phyloP scores from a whole-genome alignment of 345 rosid genomes.

The Lagerstroemia speciosa region DNA sequence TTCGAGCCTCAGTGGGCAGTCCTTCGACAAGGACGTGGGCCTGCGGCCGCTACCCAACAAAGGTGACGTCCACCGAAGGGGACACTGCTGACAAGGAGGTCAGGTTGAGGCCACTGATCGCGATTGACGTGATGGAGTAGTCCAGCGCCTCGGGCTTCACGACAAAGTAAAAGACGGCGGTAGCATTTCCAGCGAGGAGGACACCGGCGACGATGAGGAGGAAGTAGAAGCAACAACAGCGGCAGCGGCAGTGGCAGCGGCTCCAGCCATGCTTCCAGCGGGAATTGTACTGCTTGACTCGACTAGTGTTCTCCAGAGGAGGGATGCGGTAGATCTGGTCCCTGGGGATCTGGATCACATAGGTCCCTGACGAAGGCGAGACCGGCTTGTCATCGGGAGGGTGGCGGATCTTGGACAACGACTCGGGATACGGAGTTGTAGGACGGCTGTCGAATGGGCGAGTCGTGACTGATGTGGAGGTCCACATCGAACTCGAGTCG shows the following conservation, averaged over 20 bases:
- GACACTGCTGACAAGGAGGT: conserved; percentile 37
- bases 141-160: conserved; percentile 57
- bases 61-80: conserved; percentile 58
- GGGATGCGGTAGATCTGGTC: conserved; percentile 12
- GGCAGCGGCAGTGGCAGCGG: conserved; percentile 29
- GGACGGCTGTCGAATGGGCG: conserved; percentile 1
- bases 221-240: conserved; percentile 37
- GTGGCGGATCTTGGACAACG: conserved; percentile 11
- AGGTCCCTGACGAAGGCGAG: conserved; percentile 26
- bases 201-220: conserved; percentile 18
- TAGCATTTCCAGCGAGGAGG: conserved; percentile 40
- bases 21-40: too few relatives aligned
- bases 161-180: conserved; percentile 48
- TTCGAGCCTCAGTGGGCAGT: too few relatives aligned
- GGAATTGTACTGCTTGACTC: conserved; percentile 37
- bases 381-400: conserved; percentile 26
- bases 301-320: conserved; percentile 21
- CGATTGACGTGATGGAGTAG: conserved; percentile 41
- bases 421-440: not conserved
- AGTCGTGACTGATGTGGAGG: too few relatives aligned
- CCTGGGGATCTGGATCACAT: conserved; percentile 23
- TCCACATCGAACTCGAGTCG: too few relatives aligned
- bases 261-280: conserved; percentile 21
- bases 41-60: too few relatives aligned
- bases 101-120: conserved; percentile 53